Evolutionary conservation across 176 grass and related monocot genomes (phyloP).

Genomic region (Oryza nivara): DNA sequence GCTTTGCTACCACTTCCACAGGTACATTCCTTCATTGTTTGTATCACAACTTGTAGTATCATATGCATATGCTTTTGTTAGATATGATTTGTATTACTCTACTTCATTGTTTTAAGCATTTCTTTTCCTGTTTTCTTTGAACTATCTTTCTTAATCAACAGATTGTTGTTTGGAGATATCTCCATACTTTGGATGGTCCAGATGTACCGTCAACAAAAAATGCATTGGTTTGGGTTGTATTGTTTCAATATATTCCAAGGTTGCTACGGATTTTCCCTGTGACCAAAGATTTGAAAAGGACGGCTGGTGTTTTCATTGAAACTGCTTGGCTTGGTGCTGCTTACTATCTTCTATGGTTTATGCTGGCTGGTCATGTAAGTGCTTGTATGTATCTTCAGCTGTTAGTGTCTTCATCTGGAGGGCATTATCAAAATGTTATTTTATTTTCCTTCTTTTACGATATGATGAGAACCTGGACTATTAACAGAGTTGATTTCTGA

Average conservation of each 20-base stretch:
- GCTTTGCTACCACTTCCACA: constrained; percentile 90
- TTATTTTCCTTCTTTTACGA: neutral
- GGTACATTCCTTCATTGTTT: constrained; percentile 42
- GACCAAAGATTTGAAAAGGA: constrained; percentile 83
- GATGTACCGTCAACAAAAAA: constrained; percentile 68
- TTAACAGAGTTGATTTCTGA: neutral
- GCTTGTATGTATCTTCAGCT: constrained; percentile 9
- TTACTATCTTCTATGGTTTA: constrained; percentile 96
- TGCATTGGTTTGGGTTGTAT: constrained; percentile 71
- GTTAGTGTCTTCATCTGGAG: neutral
- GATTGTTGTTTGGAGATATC: constrained; percentile 92
- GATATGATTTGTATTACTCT: neutral
- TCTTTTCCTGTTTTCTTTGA: neutral
- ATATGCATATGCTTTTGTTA: neutral
- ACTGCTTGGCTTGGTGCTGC: constrained; percentile 94
- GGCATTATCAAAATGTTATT: neutral
- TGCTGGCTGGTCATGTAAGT: constrained; percentile 94
- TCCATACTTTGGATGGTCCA: constrained; percentile 56
- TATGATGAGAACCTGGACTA: neutral
- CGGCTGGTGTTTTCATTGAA: constrained; percentile 93
- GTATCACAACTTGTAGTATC: neutral
- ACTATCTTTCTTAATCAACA: constrained; percentile 46
- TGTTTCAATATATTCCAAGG: constrained; percentile 87
- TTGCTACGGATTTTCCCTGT: constrained; percentile 74
- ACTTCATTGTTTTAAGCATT: constrained; percentile 5